Conservation (phyloP, 1,284 basidiomycete species). For the Ganoderma resinaceum region DNA sequence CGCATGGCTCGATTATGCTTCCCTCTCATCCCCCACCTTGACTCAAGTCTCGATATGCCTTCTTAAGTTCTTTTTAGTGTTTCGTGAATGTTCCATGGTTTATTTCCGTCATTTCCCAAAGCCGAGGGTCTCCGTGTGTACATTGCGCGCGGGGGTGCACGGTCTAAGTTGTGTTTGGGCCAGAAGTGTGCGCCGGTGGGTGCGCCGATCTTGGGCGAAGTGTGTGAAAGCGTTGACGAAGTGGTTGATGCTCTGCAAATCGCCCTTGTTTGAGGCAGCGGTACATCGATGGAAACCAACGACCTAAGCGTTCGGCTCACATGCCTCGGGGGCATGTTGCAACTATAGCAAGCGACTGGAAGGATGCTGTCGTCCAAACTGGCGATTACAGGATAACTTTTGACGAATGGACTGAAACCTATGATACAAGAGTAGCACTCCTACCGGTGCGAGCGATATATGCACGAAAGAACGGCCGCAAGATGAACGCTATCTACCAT, state of each 20-base stretch:
- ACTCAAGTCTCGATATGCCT: conserved; percentile 5
- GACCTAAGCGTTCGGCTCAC: no score
- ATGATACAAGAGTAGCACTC: not conserved
- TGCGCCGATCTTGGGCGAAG: not conserved
- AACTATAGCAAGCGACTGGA: no score
- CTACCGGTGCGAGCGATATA: not conserved
- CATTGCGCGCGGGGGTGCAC: no score
- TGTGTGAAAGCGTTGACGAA: not conserved
- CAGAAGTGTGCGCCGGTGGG: not conserved
- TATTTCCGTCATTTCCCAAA: not conserved
- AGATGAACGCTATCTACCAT: not conserved
- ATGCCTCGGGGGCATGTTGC: no score
- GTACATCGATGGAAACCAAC: no score
- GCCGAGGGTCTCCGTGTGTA: not conserved
- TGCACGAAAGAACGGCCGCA: not conserved
- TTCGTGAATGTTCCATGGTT: conserved; percentile 10
- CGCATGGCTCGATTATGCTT: conserved; percentile 21
- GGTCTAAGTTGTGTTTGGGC: no score
- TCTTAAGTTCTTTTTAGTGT: not conserved
- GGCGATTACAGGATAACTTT: no score
- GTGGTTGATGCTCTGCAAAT: not conserved
- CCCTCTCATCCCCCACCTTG: not conserved
- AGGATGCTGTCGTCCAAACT: no score
- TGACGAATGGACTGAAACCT: not conserved
- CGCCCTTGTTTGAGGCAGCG: no score